Conservation (phyloP, 2,329 filamentous ascomycete genomes). For the Verticillium dahliae region DNA sequence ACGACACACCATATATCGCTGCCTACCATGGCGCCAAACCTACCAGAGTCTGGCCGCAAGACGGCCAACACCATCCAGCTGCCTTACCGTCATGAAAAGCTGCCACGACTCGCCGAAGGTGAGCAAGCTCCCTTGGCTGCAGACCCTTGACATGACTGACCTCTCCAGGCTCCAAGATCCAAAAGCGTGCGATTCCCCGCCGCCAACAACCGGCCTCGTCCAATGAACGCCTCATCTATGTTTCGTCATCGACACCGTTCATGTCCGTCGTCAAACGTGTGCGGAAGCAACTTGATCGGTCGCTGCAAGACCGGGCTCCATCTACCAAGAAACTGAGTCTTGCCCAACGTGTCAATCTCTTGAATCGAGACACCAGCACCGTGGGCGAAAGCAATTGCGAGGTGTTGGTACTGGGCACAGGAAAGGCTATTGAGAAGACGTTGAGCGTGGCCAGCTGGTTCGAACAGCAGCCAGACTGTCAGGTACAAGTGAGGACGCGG, state of each 20-base stretch:
- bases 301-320: slow-evolving; percentile 39
- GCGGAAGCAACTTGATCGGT: slow-evolving; percentile 53
- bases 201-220: slow-evolving; percentile 34
- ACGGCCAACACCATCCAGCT: background rate
- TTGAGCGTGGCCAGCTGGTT: slow-evolving; percentile 60
- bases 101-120: slow-evolving; percentile 15
- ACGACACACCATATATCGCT: background rate
- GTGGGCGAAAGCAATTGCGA: slow-evolving; percentile 17
- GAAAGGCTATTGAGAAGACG: slow-evolving; percentile 59
- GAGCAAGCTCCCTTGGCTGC: background rate
- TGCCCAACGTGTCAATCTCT: slow-evolving; percentile 36
- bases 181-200: slow-evolving; percentile 39
- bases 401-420: slow-evolving; percentile 58
- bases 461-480: slow-evolving; percentile 51
- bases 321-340: slow-evolving; percentile 36
- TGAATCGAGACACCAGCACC: slow-evolving; percentile 24
- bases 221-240: slow-evolving; percentile 50
- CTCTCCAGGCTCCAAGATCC: slow-evolving; percentile 37
- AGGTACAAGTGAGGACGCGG: slow-evolving; percentile 53
- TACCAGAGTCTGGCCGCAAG: background rate
- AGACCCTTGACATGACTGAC: slow-evolving; percentile 8
- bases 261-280: slow-evolving; percentile 61
- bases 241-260: slow-evolving; percentile 59
- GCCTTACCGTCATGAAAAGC: slow-evolving; percentile 1
- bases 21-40: slow-evolving; percentile 11